Percentiles rank a stretch among this genome's conserved stretches.
phyloP scores from a whole-genome alignment of 1,284 basidiomycete genomes.

The Tylopilus sp. region DNA sequence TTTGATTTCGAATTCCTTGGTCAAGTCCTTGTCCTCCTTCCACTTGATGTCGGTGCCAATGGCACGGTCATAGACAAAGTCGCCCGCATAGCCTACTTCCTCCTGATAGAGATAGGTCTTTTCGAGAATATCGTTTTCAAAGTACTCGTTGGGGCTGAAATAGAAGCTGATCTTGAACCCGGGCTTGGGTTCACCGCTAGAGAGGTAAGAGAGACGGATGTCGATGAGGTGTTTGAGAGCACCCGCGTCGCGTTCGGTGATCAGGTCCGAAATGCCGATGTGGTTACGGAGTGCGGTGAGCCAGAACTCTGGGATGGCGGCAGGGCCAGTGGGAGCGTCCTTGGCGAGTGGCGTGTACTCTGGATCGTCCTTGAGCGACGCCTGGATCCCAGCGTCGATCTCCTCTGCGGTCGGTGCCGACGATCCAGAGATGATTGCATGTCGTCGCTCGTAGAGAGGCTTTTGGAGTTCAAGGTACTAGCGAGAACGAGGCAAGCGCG shows the following conservation, averaged over 20 bases:
- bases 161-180: slow-evolving; percentile 91
- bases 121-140: slow-evolving; percentile 79
- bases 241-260: slow-evolving; percentile 89
- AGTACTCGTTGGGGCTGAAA: slow-evolving; percentile 85
- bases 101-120: slow-evolving; percentile 97
- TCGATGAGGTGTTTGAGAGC: slow-evolving; percentile 70
- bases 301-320: slow-evolving; percentile 92
- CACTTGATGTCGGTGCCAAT: slow-evolving; percentile 90
- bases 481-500: slow-evolving; percentile 1
- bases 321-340: slow-evolving; percentile 40
- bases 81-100: slow-evolving; percentile 90
- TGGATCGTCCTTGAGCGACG: slow-evolving; percentile 67
- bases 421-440: slow-evolving; percentile 80
- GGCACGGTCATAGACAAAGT: slow-evolving; percentile 94
- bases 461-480: slow-evolving; percentile 85
- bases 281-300: slow-evolving; percentile 95
- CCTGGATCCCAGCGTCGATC: slow-evolving; percentile 75
- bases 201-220: slow-evolving; percentile 68
- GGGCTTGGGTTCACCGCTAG: slow-evolving; percentile 58
- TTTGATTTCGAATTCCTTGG: slow-evolving; percentile 97
- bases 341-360: slow-evolving; percentile 59
- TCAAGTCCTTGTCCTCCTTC: slow-evolving; percentile 98
- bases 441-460: slow-evolving; percentile 87
- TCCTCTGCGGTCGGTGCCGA: slow-evolving; percentile 79
- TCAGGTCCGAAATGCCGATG: slow-evolving; percentile 80